These are phyloP conservation scores for Tuber calosporum DNA, from an alignment of 495 filamentous ascomycete genomes.

Conservation along the genomic window DNA sequence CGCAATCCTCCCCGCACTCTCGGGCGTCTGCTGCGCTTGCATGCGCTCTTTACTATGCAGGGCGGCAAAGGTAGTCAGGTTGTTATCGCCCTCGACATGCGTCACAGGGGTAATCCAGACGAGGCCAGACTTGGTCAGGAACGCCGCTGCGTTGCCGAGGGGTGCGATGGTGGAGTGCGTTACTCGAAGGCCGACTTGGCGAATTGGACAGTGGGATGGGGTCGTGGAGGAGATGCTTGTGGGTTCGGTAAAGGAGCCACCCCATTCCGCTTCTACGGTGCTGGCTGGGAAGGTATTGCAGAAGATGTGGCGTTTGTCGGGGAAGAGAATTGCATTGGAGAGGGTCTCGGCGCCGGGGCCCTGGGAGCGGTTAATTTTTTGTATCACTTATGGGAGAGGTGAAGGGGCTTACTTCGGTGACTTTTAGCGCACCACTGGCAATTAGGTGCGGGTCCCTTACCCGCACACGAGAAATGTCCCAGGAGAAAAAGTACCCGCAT, in stretches of 20 bases:
- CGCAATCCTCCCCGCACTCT: conserved; percentile 29
- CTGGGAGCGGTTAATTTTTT: conserved; percentile 16
- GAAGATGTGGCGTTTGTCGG: conserved; percentile 37
- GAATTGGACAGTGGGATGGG: conserved; percentile 23
- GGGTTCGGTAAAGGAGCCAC: conserved; percentile 39
- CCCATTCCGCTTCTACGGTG: conserved; percentile 34
- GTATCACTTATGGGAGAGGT: background rate
- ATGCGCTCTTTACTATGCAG: conserved; percentile 23
- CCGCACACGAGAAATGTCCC: conserved; percentile 34
- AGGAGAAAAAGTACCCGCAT: conserved; percentile 40
- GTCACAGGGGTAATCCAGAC: conserved; percentile 35
- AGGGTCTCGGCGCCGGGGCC: conserved; percentile 36
- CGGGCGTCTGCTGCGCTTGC: conserved; percentile 22
- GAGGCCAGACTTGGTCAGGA: conserved; percentile 36
- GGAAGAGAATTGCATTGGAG: conserved; percentile 33
- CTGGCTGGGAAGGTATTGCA: conserved; percentile 34
- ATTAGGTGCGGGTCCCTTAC: conserved; percentile 35
- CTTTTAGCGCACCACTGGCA: conserved; percentile 25
- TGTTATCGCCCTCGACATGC: conserved; percentile 36
- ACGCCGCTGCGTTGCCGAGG: conserved; percentile 36
- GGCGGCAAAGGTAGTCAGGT: conserved; percentile 32
- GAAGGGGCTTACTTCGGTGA: conserved; percentile 24
- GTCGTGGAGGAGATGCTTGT: conserved; percentile 17
- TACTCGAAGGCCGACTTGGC: conserved; percentile 35
- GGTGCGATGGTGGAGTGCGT: conserved; percentile 30